Evolutionary conservation across 176 grass and related monocot genomes (phyloP).

Genomic region (Musa itinerans): DNA sequence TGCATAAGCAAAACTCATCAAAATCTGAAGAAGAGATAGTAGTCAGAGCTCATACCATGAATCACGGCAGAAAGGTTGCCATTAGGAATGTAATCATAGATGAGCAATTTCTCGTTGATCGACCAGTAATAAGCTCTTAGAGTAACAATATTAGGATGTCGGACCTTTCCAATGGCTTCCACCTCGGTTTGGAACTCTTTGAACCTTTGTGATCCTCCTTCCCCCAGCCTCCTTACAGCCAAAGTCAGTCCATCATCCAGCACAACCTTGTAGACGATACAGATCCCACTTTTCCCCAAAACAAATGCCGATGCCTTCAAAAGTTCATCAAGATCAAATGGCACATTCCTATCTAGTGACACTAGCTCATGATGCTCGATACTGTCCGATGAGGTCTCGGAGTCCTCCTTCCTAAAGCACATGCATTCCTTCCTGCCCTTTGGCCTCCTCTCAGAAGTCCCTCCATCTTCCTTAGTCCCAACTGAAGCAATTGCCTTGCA

Average conservation of each 20-base stretch:
- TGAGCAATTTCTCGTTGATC: conserved; percentile 81
- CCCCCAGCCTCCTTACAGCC: conserved; percentile 79
- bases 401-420: conserved; percentile 68
- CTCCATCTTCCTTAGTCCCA: conserved; percentile 23
- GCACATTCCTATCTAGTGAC: conserved; percentile 48
- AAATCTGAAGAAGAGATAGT: not conserved
- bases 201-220: conserved; percentile 90
- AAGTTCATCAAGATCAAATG: conserved; percentile 69
- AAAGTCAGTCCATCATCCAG: conserved; percentile 50
- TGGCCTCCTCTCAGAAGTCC: conserved; percentile 21
- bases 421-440: conserved; percentile 43
- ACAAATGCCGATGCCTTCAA: conserved; percentile 87
- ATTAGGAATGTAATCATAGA: conserved; percentile 95
- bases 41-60: conserved; percentile 51
- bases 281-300: conserved; percentile 83
- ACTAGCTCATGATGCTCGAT: conserved; percentile 59
- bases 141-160: conserved; percentile 77
- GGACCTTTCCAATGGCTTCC: conserved; percentile 83
- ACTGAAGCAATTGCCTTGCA: conserved; percentile 41
- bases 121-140: conserved; percentile 98
- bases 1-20: not conserved
- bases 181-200: conserved; percentile 89
- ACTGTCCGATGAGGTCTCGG: conserved; percentile 37
- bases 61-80: conserved; percentile 69
- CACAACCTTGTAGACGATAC: conserved; percentile 87